A percentile compares a stretch with the other conserved stretches of the same genome.
phyloP scores from a whole-genome alignment of 2,329 filamentous ascomycete genomes.

The Cercospora sp. region DNA sequence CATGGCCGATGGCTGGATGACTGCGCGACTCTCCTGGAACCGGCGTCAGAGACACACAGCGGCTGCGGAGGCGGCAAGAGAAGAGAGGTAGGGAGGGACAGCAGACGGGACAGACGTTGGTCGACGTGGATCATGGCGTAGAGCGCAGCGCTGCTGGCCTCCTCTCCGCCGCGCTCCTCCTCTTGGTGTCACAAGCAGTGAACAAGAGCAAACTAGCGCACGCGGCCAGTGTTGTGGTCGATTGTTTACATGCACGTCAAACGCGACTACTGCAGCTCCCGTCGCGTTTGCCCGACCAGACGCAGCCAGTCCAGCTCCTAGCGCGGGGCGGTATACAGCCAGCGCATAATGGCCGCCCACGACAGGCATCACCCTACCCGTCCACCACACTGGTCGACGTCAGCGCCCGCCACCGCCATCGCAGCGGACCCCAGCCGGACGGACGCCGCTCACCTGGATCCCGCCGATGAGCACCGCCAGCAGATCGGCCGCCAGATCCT shows the following conservation, averaged over 20 bases:
- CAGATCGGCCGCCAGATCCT: constrained; percentile 35
- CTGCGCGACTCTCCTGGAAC: not conserved
- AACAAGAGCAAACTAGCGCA: not conserved
- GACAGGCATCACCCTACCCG: constrained; percentile 11
- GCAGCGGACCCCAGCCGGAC: not conserved
- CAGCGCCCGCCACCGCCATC: constrained; percentile 1
- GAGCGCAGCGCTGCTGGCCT: not conserved
- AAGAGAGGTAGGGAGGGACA: not conserved
- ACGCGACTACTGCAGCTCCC: not conserved
- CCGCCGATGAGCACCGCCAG: constrained; percentile 11
- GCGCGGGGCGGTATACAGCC: not conserved
- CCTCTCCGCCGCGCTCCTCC: not conserved
- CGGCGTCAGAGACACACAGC: not conserved
- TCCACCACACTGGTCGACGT: constrained; percentile 3
- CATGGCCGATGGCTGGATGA: not conserved
- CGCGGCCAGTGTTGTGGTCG: not conserved
- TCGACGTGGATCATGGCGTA: constrained; percentile 5
- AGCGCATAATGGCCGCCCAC: constrained; percentile 9
- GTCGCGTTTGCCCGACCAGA: not conserved
- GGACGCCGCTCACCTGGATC: not conserved
- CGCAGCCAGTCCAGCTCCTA: not conserved
- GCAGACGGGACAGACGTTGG: not conserved
- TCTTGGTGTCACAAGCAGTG: not conserved
- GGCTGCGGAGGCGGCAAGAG: not conserved
- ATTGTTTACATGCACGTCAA: constrained; percentile 4